phyloP scores from a whole-genome alignment of 257 asterid species.

The Paulownia fortunei region DNA sequence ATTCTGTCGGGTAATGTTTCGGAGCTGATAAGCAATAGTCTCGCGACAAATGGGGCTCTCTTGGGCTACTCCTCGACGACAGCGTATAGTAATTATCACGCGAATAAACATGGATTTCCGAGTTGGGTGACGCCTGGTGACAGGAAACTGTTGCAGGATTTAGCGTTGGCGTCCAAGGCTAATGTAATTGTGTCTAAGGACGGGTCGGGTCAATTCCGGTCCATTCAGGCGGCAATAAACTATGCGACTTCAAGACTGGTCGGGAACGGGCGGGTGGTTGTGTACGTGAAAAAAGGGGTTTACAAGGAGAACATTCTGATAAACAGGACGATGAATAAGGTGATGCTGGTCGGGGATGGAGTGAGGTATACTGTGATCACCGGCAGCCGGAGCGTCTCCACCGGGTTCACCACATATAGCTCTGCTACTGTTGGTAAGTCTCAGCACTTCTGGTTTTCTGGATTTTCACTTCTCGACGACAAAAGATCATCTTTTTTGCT shows the following conservation, averaged over 20 bases:
- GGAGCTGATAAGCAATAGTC: constrained; percentile 64
- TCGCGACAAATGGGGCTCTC: constrained; percentile 57
- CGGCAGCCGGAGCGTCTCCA: constrained; percentile 64
- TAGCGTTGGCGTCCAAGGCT: constrained; percentile 40
- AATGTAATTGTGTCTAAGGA: constrained; percentile 65
- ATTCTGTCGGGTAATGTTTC: constrained; percentile 50
- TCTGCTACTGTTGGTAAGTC: constrained; percentile 78
- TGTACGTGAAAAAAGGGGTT: constrained; percentile 74
- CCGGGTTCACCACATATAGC: constrained; percentile 78
- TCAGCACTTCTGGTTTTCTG: neutral
- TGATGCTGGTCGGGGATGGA: constrained; percentile 84
- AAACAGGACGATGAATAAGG: constrained; percentile 55
- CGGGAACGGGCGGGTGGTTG: constrained; percentile 55
- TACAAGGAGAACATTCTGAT: constrained; percentile 66
- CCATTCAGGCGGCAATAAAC: constrained; percentile 71
- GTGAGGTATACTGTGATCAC: constrained; percentile 64
- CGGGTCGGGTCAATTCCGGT: constrained; percentile 67
- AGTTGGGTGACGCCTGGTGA: constrained; percentile 48
- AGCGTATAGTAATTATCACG: neutral
- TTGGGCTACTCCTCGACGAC: constrained; percentile 10
- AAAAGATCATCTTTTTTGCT: no score
- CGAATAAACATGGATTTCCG: constrained; percentile 42
- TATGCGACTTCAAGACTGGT: constrained; percentile 48
- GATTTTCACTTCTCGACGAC: no score
- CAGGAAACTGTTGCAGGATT: constrained; percentile 50